These are phyloP conservation scores for Knoxdaviesia proteae DNA, from an alignment of 2,329 filamentous ascomycete species.

Conservation along the genomic window DNA sequence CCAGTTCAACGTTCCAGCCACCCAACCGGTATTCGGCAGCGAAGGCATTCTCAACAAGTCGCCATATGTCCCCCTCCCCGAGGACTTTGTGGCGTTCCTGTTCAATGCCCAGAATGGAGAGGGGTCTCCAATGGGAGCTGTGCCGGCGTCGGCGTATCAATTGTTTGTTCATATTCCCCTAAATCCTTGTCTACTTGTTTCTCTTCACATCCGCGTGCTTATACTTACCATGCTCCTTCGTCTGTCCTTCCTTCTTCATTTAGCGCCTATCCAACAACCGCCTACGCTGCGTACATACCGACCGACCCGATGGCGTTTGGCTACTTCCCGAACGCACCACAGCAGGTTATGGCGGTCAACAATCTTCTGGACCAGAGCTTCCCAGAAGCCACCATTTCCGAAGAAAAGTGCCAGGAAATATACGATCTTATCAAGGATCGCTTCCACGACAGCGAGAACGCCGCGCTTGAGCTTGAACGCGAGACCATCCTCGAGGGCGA, in stretches of 20 bases:
- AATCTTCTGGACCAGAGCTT: conserved; percentile 64
- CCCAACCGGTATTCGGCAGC: conserved; percentile 71
- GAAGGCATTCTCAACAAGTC: conserved; percentile 65
- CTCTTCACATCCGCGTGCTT: too few relatives aligned
- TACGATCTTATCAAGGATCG: conserved; percentile 62
- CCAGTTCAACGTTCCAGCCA: conserved; percentile 40
- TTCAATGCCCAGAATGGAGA: conserved; percentile 26
- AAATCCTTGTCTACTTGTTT: too few relatives aligned
- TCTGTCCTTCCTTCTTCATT: too few relatives aligned
- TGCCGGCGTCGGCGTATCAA: conserved; percentile 8
- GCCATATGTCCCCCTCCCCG: conserved; percentile 62
- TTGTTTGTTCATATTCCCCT: conserved; percentile 1
- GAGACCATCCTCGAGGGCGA: conserved; percentile 63
- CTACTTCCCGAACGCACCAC: conserved; percentile 38
- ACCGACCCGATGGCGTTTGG: conserved; percentile 17
- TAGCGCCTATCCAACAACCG: too few relatives aligned
- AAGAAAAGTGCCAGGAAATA: conserved; percentile 69
- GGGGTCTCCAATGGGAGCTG: conserved; percentile 12
- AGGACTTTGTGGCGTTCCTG: conserved; percentile 70
- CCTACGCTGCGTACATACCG: too few relatives aligned
- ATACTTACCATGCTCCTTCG: too few relatives aligned
- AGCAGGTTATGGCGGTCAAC: conserved; percentile 78
- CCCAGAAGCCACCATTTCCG: conserved; percentile 62
- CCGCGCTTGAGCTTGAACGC: conserved; percentile 53
- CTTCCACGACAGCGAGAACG: conserved; percentile 63